Conservation (phyloP, 352 stramenopile genomes). For the Phytopythium sindhum region DNA sequence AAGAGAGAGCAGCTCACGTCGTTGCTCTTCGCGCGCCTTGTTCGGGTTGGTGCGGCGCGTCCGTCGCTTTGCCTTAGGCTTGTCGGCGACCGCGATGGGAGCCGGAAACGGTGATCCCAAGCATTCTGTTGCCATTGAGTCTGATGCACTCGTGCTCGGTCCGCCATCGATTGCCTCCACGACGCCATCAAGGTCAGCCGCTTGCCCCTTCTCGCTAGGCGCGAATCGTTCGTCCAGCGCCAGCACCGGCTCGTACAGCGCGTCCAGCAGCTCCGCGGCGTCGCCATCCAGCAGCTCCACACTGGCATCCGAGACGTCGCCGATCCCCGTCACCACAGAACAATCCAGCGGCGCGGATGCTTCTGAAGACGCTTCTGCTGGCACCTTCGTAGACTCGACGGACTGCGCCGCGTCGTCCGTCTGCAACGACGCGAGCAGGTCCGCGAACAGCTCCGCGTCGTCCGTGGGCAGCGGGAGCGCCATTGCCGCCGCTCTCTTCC, state of each 20-base stretch:
- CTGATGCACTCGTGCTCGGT: not conserved
- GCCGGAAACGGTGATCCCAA: no score
- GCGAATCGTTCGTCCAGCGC: constrained; percentile 21
- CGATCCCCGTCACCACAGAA: not conserved
- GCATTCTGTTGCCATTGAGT: no score
- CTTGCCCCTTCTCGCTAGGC: not conserved
- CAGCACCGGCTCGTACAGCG: constrained; percentile 17
- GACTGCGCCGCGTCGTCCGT: not conserved
- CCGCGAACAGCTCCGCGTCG: not conserved
- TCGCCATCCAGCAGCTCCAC: constrained; percentile 10
- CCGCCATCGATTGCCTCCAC: not conserved
- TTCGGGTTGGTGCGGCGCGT: constrained; percentile 2
- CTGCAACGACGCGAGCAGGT: not conserved
- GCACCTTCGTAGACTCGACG: not conserved
- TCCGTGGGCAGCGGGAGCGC: not conserved
- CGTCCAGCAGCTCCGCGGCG: constrained; percentile 20
- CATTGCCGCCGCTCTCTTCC: no score
- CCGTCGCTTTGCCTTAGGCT: not conserved
- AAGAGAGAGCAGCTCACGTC: not conserved
- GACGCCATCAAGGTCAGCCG: not conserved
- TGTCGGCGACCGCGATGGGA: no score
- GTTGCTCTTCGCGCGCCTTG: constrained; percentile 5
- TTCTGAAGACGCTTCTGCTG: not conserved
- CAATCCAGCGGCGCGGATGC: not conserved
- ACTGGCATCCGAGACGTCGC: not conserved